These are phyloP conservation scores for Scytalidium sp. DNA, from an alignment of 2,329 filamentous ascomycete species.

Conservation along the genomic window DNA sequence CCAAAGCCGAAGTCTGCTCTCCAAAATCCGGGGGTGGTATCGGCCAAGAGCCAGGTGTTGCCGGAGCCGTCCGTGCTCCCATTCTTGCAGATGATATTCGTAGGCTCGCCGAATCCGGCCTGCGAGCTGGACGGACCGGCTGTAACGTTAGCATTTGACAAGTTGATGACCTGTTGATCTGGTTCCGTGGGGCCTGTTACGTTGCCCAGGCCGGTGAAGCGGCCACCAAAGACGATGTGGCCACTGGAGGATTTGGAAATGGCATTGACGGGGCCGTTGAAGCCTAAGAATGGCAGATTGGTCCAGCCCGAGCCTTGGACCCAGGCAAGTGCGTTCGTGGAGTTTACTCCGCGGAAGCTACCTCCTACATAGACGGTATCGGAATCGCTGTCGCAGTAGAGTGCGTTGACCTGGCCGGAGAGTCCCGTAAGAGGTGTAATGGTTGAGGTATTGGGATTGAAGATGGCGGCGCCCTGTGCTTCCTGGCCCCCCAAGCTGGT, in stretches of 20 bases:
- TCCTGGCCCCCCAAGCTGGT: constrained; percentile 78
- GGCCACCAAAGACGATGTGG: constrained; percentile 88
- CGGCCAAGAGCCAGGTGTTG: constrained; percentile 79
- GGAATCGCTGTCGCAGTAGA: constrained; percentile 76
- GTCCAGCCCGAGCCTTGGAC: constrained; percentile 64
- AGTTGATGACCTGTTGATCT: constrained; percentile 78
- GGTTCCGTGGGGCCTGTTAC: constrained; percentile 63
- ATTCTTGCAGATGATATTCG: constrained; percentile 79
- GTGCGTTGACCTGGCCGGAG: constrained; percentile 74
- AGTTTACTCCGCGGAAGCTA: constrained; percentile 74
- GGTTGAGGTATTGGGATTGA: constrained; percentile 68
- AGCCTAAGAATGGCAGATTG: constrained; percentile 85
- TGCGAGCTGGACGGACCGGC: constrained; percentile 59
- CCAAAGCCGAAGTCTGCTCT: constrained; percentile 77
- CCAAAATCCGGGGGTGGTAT: constrained; percentile 78
- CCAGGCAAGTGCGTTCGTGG: constrained; percentile 89
- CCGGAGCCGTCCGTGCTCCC: constrained; percentile 63
- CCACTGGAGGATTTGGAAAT: constrained; percentile 78
- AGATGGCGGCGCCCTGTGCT: constrained; percentile 76
- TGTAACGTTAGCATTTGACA: constrained; percentile 73
- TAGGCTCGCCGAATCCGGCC: constrained; percentile 69
- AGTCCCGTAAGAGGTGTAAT: constrained; percentile 78
- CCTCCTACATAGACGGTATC: constrained; percentile 90
- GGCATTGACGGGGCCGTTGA: constrained; percentile 87
- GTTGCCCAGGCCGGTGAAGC: constrained; percentile 86